phyloP scores from a whole-genome alignment of 169 alveolate genomes.

The Perkinsus chesapeaki region DNA sequence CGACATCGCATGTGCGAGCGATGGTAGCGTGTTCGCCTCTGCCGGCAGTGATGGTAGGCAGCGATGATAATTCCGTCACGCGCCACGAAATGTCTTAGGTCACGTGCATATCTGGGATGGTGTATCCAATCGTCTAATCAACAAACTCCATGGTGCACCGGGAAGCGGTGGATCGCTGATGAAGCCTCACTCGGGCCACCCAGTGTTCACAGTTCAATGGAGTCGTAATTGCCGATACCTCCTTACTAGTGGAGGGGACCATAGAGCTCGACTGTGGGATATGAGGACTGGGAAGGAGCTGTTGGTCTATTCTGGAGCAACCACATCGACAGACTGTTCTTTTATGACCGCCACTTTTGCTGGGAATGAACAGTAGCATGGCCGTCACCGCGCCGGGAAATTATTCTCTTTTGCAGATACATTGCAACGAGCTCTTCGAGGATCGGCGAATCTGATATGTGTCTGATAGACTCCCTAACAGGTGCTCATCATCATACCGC shows the following conservation, averaged over 20 bases:
- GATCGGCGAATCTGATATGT: background rate
- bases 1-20: background rate
- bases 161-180: background rate
- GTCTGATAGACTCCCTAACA: background rate
- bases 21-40: background rate
- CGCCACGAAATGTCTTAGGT: background rate
- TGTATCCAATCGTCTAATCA: background rate
- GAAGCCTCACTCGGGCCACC: background rate
- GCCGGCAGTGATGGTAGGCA: background rate
- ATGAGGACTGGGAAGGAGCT: background rate
- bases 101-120: background rate
- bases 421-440: background rate
- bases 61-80: background rate
- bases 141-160: background rate
- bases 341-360: background rate
- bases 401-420: background rate
- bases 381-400: background rate
- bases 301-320: background rate
- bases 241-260: background rate
- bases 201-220: background rate
- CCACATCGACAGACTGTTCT: background rate
- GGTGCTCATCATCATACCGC: no score
- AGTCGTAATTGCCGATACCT: background rate
- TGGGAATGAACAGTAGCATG: background rate
- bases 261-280: background rate